Evolutionary conservation across 1,284 basidiomycete genomes (phyloP), one percentile per base, ranked within the genome.

Genomic region (Vanrija humicola): DNA sequence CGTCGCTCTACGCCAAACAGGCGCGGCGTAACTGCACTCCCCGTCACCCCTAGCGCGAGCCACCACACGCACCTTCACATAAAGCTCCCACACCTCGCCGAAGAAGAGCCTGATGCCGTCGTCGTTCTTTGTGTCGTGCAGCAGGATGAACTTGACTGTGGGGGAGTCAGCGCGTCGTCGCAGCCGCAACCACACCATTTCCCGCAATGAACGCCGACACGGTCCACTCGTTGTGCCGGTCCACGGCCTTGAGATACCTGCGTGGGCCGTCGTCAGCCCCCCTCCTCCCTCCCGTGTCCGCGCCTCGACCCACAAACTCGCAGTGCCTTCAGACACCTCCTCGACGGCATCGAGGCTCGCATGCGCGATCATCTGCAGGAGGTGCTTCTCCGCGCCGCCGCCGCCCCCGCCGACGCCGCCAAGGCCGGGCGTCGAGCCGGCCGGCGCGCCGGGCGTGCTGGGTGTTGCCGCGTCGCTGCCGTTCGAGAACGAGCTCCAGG

Each of bases 171-270:
- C 43, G 19, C 19, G 10, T 15, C 50, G 19, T 16, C n/a, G 1
- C 49, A 34, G n/a, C 19, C 18, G 8, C 23, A 45, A 23, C 21
- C 43, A 79, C 77, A 96, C 93, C 95, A 61, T 88, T 89, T 3
- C 91, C 86, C 1, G 93, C 95, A 16, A 96, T 81, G 77, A 95
- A 97, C 28, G 89, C 91, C 9, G 93, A 96, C 19, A 96, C 86
- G 2, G 84, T 92, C 93, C 94, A 97, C 72, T 97, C 94, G 70
- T 97, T 96, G 79, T 96, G 94, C 77, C 87, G 89, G 81, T 97
- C 93, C 54, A 96, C 85, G 19, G 85, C 84, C 71, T 92, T 93
- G 56, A 96, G 80, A 74, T 95, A 95, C 86, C 93, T 96, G 48
- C 21, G 21, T 23, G 21, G 21, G 28, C 6, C 28, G 28, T 7